A percentile compares a stretch with the other conserved stretches of the same genome.
Conservation (phyloP, 352 stramenopile species). For the Globisporangium yorkense region DNA sequence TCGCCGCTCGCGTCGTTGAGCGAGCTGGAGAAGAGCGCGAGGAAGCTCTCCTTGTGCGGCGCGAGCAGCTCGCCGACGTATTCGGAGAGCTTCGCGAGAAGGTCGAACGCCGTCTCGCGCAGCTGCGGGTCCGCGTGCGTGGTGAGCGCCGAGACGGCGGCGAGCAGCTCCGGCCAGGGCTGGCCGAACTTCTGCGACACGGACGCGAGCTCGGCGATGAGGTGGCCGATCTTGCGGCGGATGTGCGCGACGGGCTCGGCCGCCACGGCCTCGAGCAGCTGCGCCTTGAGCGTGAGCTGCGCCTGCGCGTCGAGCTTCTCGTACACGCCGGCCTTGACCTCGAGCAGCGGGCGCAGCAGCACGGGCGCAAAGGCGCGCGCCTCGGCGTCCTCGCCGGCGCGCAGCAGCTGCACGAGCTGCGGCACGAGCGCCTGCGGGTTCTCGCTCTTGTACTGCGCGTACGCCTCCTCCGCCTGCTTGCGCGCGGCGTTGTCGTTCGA, state of each 20-base stretch:
- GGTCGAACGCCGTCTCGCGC: slow-evolving; percentile 71
- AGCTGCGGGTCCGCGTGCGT: slow-evolving; percentile 47
- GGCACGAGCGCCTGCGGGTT: slow-evolving; percentile 58
- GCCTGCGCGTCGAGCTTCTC: slow-evolving; percentile 43
- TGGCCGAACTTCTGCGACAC: slow-evolving; percentile 46
- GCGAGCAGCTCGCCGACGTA: slow-evolving; percentile 61
- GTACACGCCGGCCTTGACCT: slow-evolving; percentile 66
- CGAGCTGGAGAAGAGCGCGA: slow-evolving; percentile 68
- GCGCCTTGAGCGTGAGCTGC: slow-evolving; percentile 51
- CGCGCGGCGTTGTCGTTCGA: slow-evolving; percentile 67
- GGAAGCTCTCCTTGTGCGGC: slow-evolving; percentile 75
- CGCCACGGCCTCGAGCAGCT: slow-evolving; percentile 66
- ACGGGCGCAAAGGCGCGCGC: slow-evolving; percentile 72
- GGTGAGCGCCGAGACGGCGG: slow-evolving; percentile 52
- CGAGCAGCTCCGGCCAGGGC: slow-evolving; percentile 69
- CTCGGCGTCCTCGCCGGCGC: slow-evolving; percentile 43
- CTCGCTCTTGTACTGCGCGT: slow-evolving; percentile 61
- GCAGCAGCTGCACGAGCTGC: slow-evolving; percentile 64
- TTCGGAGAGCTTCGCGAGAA: slow-evolving; percentile 68
- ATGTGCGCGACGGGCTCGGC: slow-evolving; percentile 66
- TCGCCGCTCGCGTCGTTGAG: slow-evolving; percentile 58
- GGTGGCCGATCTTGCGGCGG: slow-evolving; percentile 76
- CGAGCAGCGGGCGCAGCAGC: slow-evolving; percentile 71
- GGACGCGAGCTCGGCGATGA: slow-evolving; percentile 67
- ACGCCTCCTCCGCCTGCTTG: slow-evolving; percentile 72